phyloP scores from a whole-genome alignment of 1,139 yeast species.

The Candida pseudocylindracea region DNA sequence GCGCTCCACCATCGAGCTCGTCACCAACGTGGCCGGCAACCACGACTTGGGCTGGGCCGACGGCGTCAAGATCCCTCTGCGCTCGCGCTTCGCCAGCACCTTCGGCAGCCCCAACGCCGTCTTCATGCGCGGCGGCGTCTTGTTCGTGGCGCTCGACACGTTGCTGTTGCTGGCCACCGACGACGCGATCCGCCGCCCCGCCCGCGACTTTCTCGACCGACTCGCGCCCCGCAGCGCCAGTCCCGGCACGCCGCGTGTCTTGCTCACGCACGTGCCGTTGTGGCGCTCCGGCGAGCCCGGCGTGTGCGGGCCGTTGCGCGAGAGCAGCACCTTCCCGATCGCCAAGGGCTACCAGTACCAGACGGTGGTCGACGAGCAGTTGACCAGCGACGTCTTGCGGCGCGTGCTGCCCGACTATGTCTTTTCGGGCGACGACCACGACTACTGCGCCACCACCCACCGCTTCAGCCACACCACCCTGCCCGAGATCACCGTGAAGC shows the following conservation, averaged over 20 bases:
- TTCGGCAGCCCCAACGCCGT: slow-evolving; percentile 20
- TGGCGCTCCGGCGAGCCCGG: slow-evolving; percentile 12
- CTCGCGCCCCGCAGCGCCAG: slow-evolving; percentile 5
- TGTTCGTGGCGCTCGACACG: slow-evolving; percentile 21
- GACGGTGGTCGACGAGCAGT: slow-evolving; percentile 15
- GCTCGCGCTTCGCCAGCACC: slow-evolving; percentile 13
- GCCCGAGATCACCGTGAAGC: slow-evolving; percentile 28
- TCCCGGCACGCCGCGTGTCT: slow-evolving; percentile 10
- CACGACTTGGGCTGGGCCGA: slow-evolving; percentile 36
- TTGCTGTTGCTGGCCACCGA: slow-evolving; percentile 16
- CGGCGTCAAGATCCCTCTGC: slow-evolving; percentile 15
- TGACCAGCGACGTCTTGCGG: slow-evolving; percentile 10
- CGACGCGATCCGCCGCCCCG: slow-evolving; percentile 8
- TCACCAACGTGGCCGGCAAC: slow-evolving; percentile 25
- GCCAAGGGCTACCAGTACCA: slow-evolving; percentile 28
- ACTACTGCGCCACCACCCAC: slow-evolving; percentile 27
- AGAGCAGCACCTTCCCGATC: slow-evolving; percentile 8
- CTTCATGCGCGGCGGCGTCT: slow-evolving; percentile 14
- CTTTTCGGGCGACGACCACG: slow-evolving; percentile 32
- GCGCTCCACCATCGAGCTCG: slow-evolving; percentile 7
- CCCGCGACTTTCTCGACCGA: slow-evolving; percentile 9
- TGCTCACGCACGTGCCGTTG: slow-evolving; percentile 27
- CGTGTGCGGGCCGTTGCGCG: slow-evolving; percentile 24
- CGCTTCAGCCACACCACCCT: slow-evolving; percentile 3
- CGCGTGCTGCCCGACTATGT: slow-evolving; percentile 17